Percentiles rank a stretch among this genome's conserved stretches.
Conservation (phyloP, 1,284 basidiomycete species). For the Puccinia novopanici region DNA sequence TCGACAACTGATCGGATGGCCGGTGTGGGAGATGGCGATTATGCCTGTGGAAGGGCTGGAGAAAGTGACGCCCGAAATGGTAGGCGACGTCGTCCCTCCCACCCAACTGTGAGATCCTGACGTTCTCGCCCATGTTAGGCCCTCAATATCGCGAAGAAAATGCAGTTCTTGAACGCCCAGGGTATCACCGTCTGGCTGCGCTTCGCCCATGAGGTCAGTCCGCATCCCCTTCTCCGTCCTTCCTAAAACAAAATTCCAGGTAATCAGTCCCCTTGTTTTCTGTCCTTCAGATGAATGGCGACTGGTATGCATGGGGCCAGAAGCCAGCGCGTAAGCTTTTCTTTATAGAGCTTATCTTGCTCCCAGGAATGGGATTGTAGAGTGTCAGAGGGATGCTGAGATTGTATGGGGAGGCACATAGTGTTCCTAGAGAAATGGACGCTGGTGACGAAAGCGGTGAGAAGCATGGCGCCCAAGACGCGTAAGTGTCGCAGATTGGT, state of each 20-base stretch:
- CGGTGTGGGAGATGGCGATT: constrained; percentile 45
- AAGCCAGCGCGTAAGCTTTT: constrained; percentile 39
- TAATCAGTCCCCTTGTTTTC: no score
- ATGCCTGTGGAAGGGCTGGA: constrained; percentile 43
- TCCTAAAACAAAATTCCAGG: no score
- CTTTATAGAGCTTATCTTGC: neutral
- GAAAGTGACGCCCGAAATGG: constrained; percentile 24
- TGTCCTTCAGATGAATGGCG: constrained; percentile 48
- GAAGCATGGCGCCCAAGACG: constrained; percentile 6
- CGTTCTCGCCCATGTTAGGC: neutral
- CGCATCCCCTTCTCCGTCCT: no score
- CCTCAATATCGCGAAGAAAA: constrained; percentile 42
- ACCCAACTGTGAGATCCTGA: no score
- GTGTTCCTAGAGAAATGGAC: constrained; percentile 48
- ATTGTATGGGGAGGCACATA: neutral
- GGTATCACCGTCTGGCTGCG: constrained; percentile 47
- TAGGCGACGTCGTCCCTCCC: neutral
- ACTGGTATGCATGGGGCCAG: constrained; percentile 46
- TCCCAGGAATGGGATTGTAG: neutral
- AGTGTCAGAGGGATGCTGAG: neutral
- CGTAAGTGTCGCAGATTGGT: no score
- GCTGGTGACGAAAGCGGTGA: constrained; percentile 19
- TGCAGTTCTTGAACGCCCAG: constrained; percentile 23
- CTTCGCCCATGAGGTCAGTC: constrained; percentile 43
- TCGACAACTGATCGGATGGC: constrained; percentile 27